A percentile compares a stretch with the other conserved stretches of the same genome.
These are phyloP conservation scores for Dipodascus geniculatus DNA, from an alignment of 805 yeast species.

Conservation along the genomic window DNA sequence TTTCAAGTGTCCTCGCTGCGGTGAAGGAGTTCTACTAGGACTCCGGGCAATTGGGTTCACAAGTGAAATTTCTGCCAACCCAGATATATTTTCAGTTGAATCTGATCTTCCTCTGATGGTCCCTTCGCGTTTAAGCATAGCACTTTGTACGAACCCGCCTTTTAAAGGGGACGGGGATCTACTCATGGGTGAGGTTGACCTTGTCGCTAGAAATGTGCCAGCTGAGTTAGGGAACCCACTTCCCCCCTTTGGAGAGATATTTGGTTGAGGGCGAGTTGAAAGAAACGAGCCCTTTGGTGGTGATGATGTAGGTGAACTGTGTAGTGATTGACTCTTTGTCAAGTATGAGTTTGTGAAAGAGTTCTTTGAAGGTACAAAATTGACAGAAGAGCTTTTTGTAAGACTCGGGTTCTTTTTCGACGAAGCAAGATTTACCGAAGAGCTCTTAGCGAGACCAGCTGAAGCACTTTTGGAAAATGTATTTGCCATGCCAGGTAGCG, in stretches of 20 bases:
- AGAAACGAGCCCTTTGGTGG: background rate
- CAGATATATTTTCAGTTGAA: background rate
- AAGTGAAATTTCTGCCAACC: background rate
- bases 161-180: slow-evolving; percentile 14
- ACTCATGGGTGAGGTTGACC: background rate
- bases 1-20: background rate
- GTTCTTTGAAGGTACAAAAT: background rate
- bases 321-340: background rate
- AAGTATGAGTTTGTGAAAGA: background rate
- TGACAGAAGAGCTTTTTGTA: background rate
- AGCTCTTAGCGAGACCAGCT: background rate
- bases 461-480: background rate
- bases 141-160: slow-evolving; percentile 20
- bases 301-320: background rate
- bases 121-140: slow-evolving; percentile 18
- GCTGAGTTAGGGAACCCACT: background rate
- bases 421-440: background rate
- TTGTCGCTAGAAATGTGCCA: background rate
- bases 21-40: background rate
- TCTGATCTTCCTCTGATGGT: slow-evolving; percentile 7
- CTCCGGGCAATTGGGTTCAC: background rate
- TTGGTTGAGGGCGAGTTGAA: background rate
- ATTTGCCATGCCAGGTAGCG: background rate
- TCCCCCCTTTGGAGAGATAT: background rate
- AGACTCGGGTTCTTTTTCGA: background rate